Percentiles rank a stretch among this genome's conserved stretches.
These are phyloP conservation scores for Trypanosoma avium DNA, from an alignment of 208 protist genomes.

Conservation along the genomic window DNA sequence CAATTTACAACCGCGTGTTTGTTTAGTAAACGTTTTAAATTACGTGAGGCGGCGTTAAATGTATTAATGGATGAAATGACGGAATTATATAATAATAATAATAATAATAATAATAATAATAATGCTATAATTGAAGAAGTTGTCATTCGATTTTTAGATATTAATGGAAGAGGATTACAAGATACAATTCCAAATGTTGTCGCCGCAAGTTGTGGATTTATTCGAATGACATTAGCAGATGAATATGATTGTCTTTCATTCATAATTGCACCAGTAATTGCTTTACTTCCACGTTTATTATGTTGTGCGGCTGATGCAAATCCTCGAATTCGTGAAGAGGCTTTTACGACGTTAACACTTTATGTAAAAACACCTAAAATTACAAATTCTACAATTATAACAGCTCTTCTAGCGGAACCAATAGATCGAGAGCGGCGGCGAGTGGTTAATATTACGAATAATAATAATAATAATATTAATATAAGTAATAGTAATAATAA, in stretches of 20 bases:
- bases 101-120: no score
- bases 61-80: conserved; percentile 44
- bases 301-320: conserved; percentile 68
- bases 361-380: conserved; percentile 46
- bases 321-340: conserved; percentile 74
- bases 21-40: conserved; percentile 65
- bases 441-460: conserved; percentile 39
- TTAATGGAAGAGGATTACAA: conserved; percentile 75
- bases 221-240: conserved; percentile 61
- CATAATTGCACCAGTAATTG: conserved; percentile 45
- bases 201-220: conserved; percentile 59
- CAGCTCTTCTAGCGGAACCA: conserved; percentile 61
- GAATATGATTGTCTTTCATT: conserved; percentile 35
- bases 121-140: conserved; percentile 45
- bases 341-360: conserved; percentile 52
- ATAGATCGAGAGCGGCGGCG: conserved; percentile 72
- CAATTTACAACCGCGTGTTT: conserved; percentile 68
- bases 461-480: not conserved
- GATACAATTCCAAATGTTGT: conserved; percentile 82
- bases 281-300: conserved; percentile 71
- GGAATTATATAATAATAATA: conserved; percentile 18
- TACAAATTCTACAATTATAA: conserved; percentile 35
- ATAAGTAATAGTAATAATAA: no score
- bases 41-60: conserved; percentile 73
- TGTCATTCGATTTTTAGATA: conserved; percentile 77